Percentiles rank a stretch among this genome's conserved stretches.
Evolutionary conservation across 768 basidiomycete species (phyloP).

Genomic region (Sarcodon sp.): DNA sequence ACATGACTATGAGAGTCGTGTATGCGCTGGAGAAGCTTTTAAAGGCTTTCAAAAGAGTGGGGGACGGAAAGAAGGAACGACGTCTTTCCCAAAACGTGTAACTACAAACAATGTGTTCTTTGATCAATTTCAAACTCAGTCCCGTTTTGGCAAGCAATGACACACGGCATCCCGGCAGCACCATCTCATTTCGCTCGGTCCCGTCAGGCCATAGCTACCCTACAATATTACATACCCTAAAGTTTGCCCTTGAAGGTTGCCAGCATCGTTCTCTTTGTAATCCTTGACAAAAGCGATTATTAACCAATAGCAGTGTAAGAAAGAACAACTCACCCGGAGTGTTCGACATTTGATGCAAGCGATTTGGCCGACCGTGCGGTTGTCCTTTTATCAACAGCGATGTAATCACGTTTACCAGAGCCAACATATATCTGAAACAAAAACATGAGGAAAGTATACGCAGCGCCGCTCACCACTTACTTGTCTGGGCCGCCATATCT

Average conservation of each 20-base stretch:
- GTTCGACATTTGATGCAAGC: slow-evolving; percentile 49
- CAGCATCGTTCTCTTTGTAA: slow-evolving; percentile 54
- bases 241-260: slow-evolving; percentile 46
- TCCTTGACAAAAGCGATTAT: slow-evolving; percentile 21
- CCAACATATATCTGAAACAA: slow-evolving; percentile 64
- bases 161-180: background rate
- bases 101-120: too few relatives aligned
- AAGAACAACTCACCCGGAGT: slow-evolving; percentile 55
- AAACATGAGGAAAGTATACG: background rate
- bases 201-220: background rate
- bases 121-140: background rate
- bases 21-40: slow-evolving; percentile 38
- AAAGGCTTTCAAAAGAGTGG: slow-evolving; percentile 7
- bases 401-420: slow-evolving; percentile 59
- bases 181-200: background rate
- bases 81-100: slow-evolving; percentile 8
- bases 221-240: slow-evolving; percentile 22
- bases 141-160: slow-evolving; percentile 2
- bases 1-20: slow-evolving; percentile 68
- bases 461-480: slow-evolving; percentile 20
- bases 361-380: slow-evolving; percentile 40
- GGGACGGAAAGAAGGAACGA: slow-evolving; percentile 17
- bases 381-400: slow-evolving; percentile 46
- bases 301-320: slow-evolving; percentile 1
- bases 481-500: slow-evolving; percentile 88